Conservation (phyloP, 2,329 filamentous ascomycete species). For the Aspergillus niger region DNA sequence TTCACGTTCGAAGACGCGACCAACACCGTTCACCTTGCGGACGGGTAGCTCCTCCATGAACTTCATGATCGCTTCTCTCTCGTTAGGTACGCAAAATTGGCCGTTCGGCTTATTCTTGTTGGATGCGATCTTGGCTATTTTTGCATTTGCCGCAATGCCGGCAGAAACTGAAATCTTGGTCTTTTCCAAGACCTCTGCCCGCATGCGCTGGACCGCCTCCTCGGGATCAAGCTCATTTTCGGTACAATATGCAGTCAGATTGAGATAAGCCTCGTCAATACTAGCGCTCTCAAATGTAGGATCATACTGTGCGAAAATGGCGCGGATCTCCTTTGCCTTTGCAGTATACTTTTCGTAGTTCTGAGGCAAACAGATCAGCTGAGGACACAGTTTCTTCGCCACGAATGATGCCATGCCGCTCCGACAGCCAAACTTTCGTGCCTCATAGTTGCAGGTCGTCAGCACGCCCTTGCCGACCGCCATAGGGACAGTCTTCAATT, state of each 20-base stretch:
- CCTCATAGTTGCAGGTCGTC: conserved; percentile 82
- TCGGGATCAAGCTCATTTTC: conserved; percentile 69
- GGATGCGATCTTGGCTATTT: conserved; percentile 91
- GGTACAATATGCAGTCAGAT: conserved; percentile 83
- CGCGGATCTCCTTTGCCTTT: conserved; percentile 84
- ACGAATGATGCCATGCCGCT: conserved; percentile 97
- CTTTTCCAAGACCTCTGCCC: conserved; percentile 71
- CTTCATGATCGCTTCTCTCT: conserved; percentile 72
- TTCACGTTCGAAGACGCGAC: conserved; percentile 88
- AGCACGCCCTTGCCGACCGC: conserved; percentile 77
- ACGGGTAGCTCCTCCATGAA: conserved; percentile 86
- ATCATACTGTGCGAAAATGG: conserved; percentile 84
- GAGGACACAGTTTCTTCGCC: conserved; percentile 88
- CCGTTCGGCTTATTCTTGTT: conserved; percentile 97
- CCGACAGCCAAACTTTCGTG: conserved; percentile 84
- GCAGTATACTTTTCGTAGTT: conserved; percentile 90
- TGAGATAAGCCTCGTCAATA: conserved; percentile 94
- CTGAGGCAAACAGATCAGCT: conserved; percentile 76
- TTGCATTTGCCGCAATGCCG: conserved; percentile 90
- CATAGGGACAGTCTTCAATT: conserved; percentile 83
- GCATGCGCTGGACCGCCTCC: conserved; percentile 74
- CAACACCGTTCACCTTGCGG: conserved; percentile 92
- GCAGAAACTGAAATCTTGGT: conserved; percentile 88
- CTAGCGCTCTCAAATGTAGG: conserved; percentile 88
- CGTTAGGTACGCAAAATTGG: conserved; percentile 74